A percentile compares a stretch with the other conserved stretches of the same genome.
Evolutionary conservation across 1,284 basidiomycete genomes (phyloP).

Genomic region (Tilletia horrida): DNA sequence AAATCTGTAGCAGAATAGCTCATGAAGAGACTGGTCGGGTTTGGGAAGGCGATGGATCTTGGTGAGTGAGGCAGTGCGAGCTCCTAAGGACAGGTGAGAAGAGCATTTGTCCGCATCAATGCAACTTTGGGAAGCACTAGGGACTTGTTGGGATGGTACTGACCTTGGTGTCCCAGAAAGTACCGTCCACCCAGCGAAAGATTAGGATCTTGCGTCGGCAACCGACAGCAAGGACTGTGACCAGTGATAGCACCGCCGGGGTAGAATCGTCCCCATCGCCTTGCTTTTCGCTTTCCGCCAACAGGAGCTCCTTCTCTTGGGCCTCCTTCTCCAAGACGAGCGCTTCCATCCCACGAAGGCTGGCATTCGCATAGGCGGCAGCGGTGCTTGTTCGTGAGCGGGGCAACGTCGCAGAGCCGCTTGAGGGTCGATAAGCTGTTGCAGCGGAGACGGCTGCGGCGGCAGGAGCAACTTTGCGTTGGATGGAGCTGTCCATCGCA

Average conservation of each 20-base stretch:
- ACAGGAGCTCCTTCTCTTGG: not conserved
- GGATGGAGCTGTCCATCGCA: slow-evolving; percentile 66
- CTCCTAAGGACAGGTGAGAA: slow-evolving; percentile 63
- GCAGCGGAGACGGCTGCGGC: slow-evolving; percentile 10
- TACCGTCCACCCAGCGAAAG: slow-evolving; percentile 77
- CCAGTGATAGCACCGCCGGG: slow-evolving; percentile 45
- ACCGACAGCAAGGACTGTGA: slow-evolving; percentile 78
- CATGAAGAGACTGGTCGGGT: slow-evolving; percentile 66
- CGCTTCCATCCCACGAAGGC: slow-evolving; percentile 37
- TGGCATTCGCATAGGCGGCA: slow-evolving; percentile 24
- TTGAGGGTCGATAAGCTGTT: slow-evolving; percentile 21
- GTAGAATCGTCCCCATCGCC: slow-evolving; percentile 4
- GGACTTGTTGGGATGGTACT: slow-evolving; percentile 24
- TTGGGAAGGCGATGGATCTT: slow-evolving; percentile 68
- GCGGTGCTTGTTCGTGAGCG: slow-evolving; percentile 17
- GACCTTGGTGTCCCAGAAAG: slow-evolving; percentile 72
- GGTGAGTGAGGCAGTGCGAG: slow-evolving; percentile 77
- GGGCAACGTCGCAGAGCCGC: slow-evolving; percentile 17
- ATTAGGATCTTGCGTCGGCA: slow-evolving; percentile 79
- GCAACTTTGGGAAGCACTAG: not conserved
- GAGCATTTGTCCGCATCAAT: no score
- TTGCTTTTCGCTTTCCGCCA: slow-evolving; percentile 21
- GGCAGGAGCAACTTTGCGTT: slow-evolving; percentile 23
- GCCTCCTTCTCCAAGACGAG: slow-evolving; percentile 23
- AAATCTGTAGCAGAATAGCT: slow-evolving; percentile 73